Conservation (phyloP, 139 green algal genomes). For the Picochlorum costavermella region DNA sequence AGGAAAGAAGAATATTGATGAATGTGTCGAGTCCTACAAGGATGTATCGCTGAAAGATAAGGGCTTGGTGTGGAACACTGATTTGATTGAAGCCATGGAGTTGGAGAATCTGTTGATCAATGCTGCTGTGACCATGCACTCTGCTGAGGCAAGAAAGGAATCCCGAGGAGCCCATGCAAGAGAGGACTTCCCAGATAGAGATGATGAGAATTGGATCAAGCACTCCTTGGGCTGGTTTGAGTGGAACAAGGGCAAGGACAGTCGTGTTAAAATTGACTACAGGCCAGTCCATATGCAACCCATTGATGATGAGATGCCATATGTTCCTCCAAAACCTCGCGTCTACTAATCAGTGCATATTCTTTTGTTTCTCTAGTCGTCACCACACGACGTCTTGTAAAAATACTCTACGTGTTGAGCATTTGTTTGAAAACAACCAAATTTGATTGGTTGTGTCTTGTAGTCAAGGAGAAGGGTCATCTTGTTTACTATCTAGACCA, state of each 20-base stretch:
- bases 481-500: too few species aligned
- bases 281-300: conserved; percentile 93
- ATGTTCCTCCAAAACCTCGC: conserved; percentile 82
- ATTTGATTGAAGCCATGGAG: conserved; percentile 94
- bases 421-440: too few species aligned
- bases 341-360: conserved; percentile 66
- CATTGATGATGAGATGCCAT: conserved; percentile 89
- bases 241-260: conserved; percentile 10
- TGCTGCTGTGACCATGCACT: conserved; percentile 77
- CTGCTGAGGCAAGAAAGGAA: conserved; percentile 69
- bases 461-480: too few species aligned
- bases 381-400: too few species aligned
- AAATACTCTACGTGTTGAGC: too few species aligned
- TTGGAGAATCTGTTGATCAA: conserved; percentile 98
- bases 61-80: conserved; percentile 86
- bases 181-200: conserved; percentile 88
- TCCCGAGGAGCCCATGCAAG: conserved; percentile 87
- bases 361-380: neutral
- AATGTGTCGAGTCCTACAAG: conserved; percentile 58
- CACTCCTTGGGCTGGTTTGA: conserved; percentile 88
- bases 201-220: conserved; percentile 97
- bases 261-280: conserved; percentile 80
- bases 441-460: too few species aligned
- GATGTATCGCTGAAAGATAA: conserved; percentile 38
- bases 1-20: conserved; percentile 79